Evolutionary conservation across 106 monocot genomes (phyloP), one percentile per base, ranked within the genome.

Genomic region (Dioscorea alata): DNA sequence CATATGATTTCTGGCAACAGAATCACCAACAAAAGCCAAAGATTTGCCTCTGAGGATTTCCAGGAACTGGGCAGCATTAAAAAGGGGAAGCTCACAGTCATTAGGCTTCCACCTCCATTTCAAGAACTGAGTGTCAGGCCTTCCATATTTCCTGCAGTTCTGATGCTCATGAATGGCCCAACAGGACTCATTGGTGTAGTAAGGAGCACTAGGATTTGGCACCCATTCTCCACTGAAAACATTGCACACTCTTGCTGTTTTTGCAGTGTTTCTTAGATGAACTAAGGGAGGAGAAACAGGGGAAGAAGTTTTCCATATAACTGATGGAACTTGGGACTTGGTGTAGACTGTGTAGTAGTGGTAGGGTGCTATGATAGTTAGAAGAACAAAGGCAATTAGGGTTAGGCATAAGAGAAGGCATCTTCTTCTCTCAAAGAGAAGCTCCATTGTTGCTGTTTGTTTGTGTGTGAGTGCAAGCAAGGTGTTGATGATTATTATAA

Each of bases 1-100:
- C 54, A 54, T 54, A 19, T 54, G 54, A 19, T 54, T 54, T 14
- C 54, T 59, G 4, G 59, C 59, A 0, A 59, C 12, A 12, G 59
- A 59, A 59, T 59, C 59, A 12, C 59, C 59, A 12, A 59, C 59
- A 23, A 59, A 59, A 12, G 59, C 59, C 59, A 59, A 20, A 21
- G 59, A 59, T 12, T 59, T 59, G 8, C 23, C 23, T 8, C 59
- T 19, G 59, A 59, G 20, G 12, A 59, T 18, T 21, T 59, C 23
- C 59, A 59, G 23, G 12, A 59, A 59, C 59, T 21, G 22, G 4
- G 23, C 59, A 18, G 59, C 20, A 59, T 59, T 12, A 23, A 59
- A 59, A 6, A 18, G 10, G 20, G 23, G 59, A 18, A 59, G 59
- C 59, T 59, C 59, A 21, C 59, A 59, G 12, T 21, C 59, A 12